Evolutionary conservation across 23 red algal species (phyloP).

Genomic region (Pyropia yezoensis): DNA sequence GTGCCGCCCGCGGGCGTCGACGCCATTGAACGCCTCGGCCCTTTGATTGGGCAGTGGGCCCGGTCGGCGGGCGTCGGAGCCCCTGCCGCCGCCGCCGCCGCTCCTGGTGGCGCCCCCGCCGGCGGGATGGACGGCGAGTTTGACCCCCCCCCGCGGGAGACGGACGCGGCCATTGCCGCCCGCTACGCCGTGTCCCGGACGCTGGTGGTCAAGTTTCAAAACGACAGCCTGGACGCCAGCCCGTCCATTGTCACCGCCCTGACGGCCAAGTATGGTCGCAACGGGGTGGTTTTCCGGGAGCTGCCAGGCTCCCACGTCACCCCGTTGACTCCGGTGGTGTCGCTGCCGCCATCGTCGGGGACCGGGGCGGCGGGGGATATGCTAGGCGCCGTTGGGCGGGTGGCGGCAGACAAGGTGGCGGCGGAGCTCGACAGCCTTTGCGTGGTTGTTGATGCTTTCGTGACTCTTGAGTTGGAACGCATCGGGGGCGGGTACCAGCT

Average conservation of each 20-base stretch:
- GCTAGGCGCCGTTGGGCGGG: too few relatives aligned
- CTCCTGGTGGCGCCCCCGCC: conserved; percentile 7
- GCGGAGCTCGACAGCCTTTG: too few relatives aligned
- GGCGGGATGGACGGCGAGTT: conserved; percentile 35
- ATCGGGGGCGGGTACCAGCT: too few relatives aligned
- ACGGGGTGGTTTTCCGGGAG: conserved; percentile 25
- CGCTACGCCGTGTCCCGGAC: conserved; percentile 34
- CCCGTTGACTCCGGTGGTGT: conserved; percentile 42
- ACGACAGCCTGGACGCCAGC: conserved; percentile 48
- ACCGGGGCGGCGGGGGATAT: not conserved
- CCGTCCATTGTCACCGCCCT: conserved; percentile 30
- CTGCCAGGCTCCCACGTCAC: conserved; percentile 62
- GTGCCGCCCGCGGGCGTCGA: too few relatives aligned
- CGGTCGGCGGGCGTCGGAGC: conserved; percentile 16
- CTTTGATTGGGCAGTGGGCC: not conserved
- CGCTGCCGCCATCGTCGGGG: conserved; percentile 23
- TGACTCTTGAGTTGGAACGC: too few relatives aligned
- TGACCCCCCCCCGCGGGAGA: conserved; percentile 37
- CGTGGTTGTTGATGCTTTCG: too few relatives aligned
- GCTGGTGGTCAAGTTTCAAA: conserved; percentile 50
- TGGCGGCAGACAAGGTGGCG: too few relatives aligned
- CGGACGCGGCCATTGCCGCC: conserved; percentile 9
- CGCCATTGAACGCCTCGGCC: too few relatives aligned
- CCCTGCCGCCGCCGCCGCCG: conserved; percentile 6
- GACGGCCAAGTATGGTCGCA: conserved; percentile 12